Base-by-base conservation (phyloP, 495 filamentous ascomycete genomes). In the Peziza echinospora region DNA sequence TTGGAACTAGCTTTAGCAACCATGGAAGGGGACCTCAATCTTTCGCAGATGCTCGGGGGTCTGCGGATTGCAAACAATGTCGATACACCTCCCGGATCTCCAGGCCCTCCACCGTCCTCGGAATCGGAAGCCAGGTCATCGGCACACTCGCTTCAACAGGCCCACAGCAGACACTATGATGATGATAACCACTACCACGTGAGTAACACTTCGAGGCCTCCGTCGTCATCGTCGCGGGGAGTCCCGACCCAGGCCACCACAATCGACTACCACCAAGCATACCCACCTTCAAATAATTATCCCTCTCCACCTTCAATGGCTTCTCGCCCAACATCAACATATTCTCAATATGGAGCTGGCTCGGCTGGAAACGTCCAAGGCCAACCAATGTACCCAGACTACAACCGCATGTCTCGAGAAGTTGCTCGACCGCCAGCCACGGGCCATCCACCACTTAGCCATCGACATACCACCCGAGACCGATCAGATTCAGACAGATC, bases 31-130 rank as follows among this genome's bases (percentile, higher is more conserved):
- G 87, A 94, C 63, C 64, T 93, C 53, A 94, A 82, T 61, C 74
- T 97, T 44, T 91, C 89, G 47, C 81, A 84, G 63, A 80, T 84
- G 49, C 70, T 99, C 52, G 91, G 91, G 45, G 91, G 91, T 53
- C 68, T 99, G 62, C 81, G 89, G 53, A 96, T 96, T 58, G 91
- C 91, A 50, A 99, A 99, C 37, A 87, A 94, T 67, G 76, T 89
- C 62, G 71, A 73, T 42, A 76, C 79, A 24, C 67, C 79, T 34
- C 56, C 56, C 28, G 49, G 53, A 41, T 60, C 57, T 34, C 57
- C 56, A 25, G 44, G 42, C 39, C 25, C 39, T 23, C 49, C 30
- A 13, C 30, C 52, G 30, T 41, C 46, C 17, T 13, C 41, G 64
- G 68, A 50, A 62, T 64, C 37, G 13, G 30, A 37, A 13, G 4